Conservation (phyloP, 148 eudicot genomes). For the Fagopyrum tataricum region DNA sequence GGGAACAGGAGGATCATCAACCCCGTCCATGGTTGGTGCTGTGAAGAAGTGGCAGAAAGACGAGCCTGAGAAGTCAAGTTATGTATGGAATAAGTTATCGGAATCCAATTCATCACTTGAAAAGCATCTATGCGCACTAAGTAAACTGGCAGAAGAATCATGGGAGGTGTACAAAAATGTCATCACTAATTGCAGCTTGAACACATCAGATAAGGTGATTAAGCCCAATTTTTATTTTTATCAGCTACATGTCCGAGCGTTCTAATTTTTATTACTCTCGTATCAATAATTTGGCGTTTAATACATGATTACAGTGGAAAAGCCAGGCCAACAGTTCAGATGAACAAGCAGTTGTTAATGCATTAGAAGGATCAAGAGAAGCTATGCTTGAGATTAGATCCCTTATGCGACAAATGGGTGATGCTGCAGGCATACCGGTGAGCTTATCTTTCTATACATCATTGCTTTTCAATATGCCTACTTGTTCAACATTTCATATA, state of each 20-base stretch:
- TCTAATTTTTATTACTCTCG: neutral
- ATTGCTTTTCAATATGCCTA: neutral
- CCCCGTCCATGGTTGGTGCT: conserved; percentile 99
- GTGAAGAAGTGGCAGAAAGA: conserved; percentile 96
- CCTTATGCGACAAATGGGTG: conserved; percentile 90
- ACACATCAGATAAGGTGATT: conserved; percentile 64
- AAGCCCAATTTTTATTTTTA: neutral
- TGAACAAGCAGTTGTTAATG: conserved; percentile 35
- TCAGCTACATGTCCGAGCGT: neutral
- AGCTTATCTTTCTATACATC: conserved; percentile 15
- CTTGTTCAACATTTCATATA: neutral
- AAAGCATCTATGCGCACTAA: conserved; percentile 41
- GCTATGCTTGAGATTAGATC: conserved; percentile 75
- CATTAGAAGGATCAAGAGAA: conserved; percentile 68
- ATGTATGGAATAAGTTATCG: conserved; percentile 69
- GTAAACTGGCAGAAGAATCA: conserved; percentile 50
- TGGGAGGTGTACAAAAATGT: conserved; percentile 47
- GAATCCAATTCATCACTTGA: conserved; percentile 71
- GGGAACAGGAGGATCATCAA: conserved; percentile 96
- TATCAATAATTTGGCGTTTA: neutral
- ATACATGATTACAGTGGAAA: conserved; percentile 11
- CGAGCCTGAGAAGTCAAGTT: conserved; percentile 63
- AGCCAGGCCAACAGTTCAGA: conserved; percentile 1
- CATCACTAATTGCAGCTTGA: conserved; percentile 53
- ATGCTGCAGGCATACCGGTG: conserved; percentile 91